Evolutionary conservation across 306 rosid species (phyloP).

Genomic region (Crataegus laevigata): DNA sequence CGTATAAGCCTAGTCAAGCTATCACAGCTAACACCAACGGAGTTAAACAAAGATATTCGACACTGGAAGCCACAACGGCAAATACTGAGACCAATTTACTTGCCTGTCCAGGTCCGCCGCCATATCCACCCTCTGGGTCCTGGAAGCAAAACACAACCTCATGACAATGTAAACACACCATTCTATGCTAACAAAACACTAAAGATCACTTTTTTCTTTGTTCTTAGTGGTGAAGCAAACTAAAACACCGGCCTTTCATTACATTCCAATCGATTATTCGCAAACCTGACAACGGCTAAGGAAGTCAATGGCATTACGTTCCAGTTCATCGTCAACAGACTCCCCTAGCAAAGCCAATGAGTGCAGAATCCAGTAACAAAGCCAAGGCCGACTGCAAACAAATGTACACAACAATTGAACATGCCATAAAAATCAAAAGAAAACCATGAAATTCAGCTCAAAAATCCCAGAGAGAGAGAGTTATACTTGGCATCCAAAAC

Average conservation of each 20-base stretch:
- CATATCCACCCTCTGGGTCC: slow-evolving; percentile 87
- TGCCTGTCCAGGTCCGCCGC: slow-evolving; percentile 99
- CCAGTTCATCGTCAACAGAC: slow-evolving; percentile 48
- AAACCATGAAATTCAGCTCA: not conserved
- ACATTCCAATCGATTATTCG: not conserved
- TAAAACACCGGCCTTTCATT: not conserved
- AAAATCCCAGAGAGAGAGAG: not conserved
- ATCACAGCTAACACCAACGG: not conserved
- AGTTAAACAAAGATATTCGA: slow-evolving; percentile 12
- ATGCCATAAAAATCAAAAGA: not conserved
- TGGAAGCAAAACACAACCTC: slow-evolving; percentile 26
- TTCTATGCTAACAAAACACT: not conserved
- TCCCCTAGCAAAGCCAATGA: slow-evolving; percentile 74
- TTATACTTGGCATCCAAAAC: slow-evolving; percentile 76
- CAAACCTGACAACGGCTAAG: slow-evolving; percentile 80
- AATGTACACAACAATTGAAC: not conserved
- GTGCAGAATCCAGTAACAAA: slow-evolving; percentile 88
- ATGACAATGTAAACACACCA: not conserved
- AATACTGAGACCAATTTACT: slow-evolving; percentile 21
- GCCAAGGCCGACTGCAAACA: slow-evolving; percentile 82
- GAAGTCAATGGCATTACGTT: slow-evolving; percentile 47
- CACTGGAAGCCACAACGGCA: not conserved
- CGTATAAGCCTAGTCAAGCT: not conserved
- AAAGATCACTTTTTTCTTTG: not conserved
- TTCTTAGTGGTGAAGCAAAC: not conserved